phyloP scores from a whole-genome alignment of 177 flowering plant species.

The Vitis hybrid region DNA sequence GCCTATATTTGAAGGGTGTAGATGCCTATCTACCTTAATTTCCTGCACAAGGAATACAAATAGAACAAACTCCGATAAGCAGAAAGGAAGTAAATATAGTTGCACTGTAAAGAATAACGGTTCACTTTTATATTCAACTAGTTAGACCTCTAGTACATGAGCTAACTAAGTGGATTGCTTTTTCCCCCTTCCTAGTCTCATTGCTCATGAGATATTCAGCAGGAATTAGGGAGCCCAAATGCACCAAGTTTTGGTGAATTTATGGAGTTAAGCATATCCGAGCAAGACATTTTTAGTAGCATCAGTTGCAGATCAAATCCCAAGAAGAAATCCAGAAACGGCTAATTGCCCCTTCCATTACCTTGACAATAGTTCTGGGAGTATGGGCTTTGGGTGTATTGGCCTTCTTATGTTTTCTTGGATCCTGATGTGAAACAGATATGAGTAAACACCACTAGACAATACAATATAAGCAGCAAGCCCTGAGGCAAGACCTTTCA shows the following conservation, averaged over 20 bases:
- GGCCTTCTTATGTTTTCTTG: slow-evolving; percentile 49
- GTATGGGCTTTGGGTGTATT: slow-evolving; percentile 47
- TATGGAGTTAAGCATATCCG: not conserved
- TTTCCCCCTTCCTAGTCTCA: too few species aligned
- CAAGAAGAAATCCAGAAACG: not conserved
- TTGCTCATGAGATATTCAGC: too few species aligned
- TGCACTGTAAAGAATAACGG: too few species aligned
- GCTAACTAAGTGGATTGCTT: too few species aligned
- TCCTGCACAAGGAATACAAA: slow-evolving; percentile 39
- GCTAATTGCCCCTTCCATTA: slow-evolving; percentile 14
- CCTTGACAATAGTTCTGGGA: slow-evolving; percentile 51
- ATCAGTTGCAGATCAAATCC: not conserved
- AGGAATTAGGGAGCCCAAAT: too few species aligned
- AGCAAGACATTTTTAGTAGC: not conserved
- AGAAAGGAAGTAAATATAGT: not conserved
- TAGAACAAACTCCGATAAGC: not conserved
- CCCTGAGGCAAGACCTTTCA: not conserved
- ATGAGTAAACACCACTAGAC: slow-evolving; percentile 5
- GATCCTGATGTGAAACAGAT: slow-evolving; percentile 48
- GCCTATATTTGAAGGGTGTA: slow-evolving; percentile 72
- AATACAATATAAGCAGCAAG: not conserved
- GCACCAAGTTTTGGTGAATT: too few species aligned
- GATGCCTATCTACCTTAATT: slow-evolving; percentile 33
- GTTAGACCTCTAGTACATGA: not conserved
- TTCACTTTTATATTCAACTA: too few species aligned